These are phyloP conservation scores for Ligustrum vulgare DNA, from an alignment of 257 asterid species.

Conservation along the genomic window DNA sequence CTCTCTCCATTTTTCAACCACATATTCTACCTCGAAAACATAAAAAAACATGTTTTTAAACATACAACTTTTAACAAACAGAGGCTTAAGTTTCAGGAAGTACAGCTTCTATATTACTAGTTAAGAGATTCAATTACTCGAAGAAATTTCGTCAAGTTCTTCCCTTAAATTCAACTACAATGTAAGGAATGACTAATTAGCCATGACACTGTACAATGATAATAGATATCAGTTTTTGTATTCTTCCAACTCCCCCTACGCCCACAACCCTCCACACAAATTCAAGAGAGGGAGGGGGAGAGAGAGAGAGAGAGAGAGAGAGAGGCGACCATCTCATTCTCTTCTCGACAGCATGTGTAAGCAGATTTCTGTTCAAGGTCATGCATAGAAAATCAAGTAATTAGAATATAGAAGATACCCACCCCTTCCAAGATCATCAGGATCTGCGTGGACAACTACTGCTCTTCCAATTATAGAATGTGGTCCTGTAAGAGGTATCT, in stretches of 20 bases:
- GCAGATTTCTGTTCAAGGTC: not conserved
- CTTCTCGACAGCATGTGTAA: not conserved
- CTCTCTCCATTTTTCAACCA: too few species aligned
- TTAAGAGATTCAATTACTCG: too few species aligned
- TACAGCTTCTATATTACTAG: too few species aligned
- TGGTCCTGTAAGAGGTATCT: constrained; percentile 89
- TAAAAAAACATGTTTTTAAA: too few species aligned
- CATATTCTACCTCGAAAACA: too few species aligned
- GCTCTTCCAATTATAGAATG: constrained; percentile 92
- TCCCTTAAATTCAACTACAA: not conserved
- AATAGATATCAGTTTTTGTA: not conserved
- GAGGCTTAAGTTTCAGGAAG: too few species aligned
- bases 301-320: not conserved
- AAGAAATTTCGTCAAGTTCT: not conserved
- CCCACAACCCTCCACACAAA: not conserved
- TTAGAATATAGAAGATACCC: constrained; percentile 22
- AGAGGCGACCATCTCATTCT: not conserved
- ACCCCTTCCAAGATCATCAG: constrained; percentile 98
- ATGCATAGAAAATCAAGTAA: not conserved
- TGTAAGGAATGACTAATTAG: not conserved
- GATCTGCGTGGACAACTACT: constrained; percentile 97
- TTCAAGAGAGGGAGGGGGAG: not conserved
- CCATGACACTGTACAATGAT: not conserved
- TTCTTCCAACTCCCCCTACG: not conserved
- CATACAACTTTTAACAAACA: too few species aligned